Conservation (phyloP, 2,329 filamentous ascomycete species). For the Penicillium palitans region DNA sequence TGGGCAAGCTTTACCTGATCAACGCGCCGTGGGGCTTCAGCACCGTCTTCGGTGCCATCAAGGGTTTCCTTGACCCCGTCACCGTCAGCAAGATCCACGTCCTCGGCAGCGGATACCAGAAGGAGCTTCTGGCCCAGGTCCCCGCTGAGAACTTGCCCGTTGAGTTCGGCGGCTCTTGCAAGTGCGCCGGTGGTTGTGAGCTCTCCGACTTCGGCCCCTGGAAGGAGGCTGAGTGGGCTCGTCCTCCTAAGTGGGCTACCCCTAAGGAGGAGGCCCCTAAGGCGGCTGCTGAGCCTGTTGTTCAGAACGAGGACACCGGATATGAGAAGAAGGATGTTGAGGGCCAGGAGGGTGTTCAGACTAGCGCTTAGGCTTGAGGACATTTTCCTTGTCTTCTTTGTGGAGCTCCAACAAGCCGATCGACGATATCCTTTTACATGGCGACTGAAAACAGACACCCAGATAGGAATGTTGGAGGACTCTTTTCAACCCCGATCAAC, state of each 20-base stretch:
- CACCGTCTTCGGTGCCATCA: constrained; percentile 79
- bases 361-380: constrained; percentile 30
- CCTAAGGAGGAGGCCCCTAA: constrained; percentile 29
- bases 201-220: constrained; percentile 90
- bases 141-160: constrained; percentile 86
- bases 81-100: constrained; percentile 96
- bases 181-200: constrained; percentile 78
- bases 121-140: constrained; percentile 79
- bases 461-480: background rate
- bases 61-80: constrained; percentile 93
- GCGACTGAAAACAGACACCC: background rate
- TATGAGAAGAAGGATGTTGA: constrained; percentile 31
- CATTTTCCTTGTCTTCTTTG: constrained; percentile 13
- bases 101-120: constrained; percentile 76
- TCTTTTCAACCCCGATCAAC: background rate
- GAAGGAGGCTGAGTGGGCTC: constrained; percentile 53
- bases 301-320: constrained; percentile 30
- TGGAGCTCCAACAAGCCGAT: background rate
- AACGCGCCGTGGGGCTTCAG: constrained; percentile 97
- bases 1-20: constrained; percentile 96
- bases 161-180: constrained; percentile 79
- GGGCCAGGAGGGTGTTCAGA: constrained; percentile 28
- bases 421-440: background rate
- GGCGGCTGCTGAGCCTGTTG: constrained; percentile 17
- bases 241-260: constrained; percentile 45